phyloP scores from a whole-genome alignment of 2,329 filamentous ascomycete species.

The Fusarium pseudograminearum region DNA sequence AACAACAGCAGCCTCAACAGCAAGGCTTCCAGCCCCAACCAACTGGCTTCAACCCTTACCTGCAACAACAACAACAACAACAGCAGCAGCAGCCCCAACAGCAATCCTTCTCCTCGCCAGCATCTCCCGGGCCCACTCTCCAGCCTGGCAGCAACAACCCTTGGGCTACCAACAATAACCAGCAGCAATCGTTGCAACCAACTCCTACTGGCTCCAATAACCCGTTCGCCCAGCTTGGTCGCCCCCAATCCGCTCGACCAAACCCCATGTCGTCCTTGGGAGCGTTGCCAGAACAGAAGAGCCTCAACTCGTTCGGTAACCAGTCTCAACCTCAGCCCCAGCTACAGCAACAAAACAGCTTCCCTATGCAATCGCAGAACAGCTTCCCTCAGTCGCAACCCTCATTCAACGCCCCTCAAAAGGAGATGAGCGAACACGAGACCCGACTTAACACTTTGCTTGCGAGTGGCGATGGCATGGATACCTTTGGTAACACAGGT shows the following conservation, averaged over 20 bases:
- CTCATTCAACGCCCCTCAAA: constrained; percentile 59
- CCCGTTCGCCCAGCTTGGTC: constrained; percentile 86
- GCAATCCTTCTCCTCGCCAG: constrained; percentile 55
- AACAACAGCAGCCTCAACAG: constrained; percentile 50
- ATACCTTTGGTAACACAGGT: constrained; percentile 98
- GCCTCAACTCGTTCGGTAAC: constrained; percentile 68
- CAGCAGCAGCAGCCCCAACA: constrained; percentile 54
- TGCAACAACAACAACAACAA: constrained; percentile 44
- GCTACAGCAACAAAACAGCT: constrained; percentile 53
- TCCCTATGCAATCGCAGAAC: constrained; percentile 54
- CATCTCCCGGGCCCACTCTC: constrained; percentile 69
- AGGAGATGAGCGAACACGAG: constrained; percentile 71
- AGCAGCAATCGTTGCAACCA: constrained; percentile 75
- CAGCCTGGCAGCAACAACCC: constrained; percentile 93
- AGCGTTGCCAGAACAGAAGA: constrained; percentile 86
- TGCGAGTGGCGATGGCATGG: constrained; percentile 88
- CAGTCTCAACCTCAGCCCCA: constrained; percentile 58
- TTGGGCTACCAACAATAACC: constrained; percentile 77
- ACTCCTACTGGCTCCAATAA: constrained; percentile 97
- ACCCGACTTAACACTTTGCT: constrained; percentile 88
- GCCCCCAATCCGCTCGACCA: constrained; percentile 65
- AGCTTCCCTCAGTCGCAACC: constrained; percentile 49
- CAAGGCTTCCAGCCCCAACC: constrained; percentile 64
- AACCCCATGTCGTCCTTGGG: constrained; percentile 75
- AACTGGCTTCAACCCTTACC: constrained; percentile 67